These are phyloP conservation scores for Zanthoxylum bungeanum DNA, from an alignment of 345 rosid species.

Conservation along the genomic window DNA sequence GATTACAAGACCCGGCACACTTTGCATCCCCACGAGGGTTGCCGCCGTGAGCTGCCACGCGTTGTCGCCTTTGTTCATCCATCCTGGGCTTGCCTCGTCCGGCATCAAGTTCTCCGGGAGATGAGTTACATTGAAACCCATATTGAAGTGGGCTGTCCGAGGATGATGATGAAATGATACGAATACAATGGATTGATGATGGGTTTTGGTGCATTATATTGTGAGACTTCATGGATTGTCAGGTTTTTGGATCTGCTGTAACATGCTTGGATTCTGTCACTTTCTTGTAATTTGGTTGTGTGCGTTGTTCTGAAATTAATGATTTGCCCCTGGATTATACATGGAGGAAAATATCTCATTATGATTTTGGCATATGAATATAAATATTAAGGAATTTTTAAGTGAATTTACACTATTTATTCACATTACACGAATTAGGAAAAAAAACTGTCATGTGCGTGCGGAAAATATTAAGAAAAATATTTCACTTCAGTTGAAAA, in stretches of 20 bases:
- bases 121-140: not conserved
- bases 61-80: slow-evolving; percentile 74
- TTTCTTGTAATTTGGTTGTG: slow-evolving; percentile 11
- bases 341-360: no score
- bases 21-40: slow-evolving; percentile 61
- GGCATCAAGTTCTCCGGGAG: slow-evolving; percentile 40
- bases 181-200: not conserved
- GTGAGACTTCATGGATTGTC: not conserved
- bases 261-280: slow-evolving; percentile 9
- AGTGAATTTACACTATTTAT: no score
- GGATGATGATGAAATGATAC: not conserved
- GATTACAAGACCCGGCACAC: slow-evolving; percentile 65
- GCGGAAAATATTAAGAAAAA: no score
- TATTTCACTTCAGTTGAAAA: no score
- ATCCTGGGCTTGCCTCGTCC: slow-evolving; percentile 36
- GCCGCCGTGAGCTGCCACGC: slow-evolving; percentile 73
- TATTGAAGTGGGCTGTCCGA: not conserved
- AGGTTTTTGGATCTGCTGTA: not conserved
- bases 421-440: no score
- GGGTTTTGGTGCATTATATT: not conserved
- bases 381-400: no score
- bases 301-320: slow-evolving; percentile 1
- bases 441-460: no score
- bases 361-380: no score
- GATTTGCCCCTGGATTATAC: not conserved